phyloP scores from a whole-genome alignment of 495 filamentous ascomycete species.

The Talaromyces ruber region DNA sequence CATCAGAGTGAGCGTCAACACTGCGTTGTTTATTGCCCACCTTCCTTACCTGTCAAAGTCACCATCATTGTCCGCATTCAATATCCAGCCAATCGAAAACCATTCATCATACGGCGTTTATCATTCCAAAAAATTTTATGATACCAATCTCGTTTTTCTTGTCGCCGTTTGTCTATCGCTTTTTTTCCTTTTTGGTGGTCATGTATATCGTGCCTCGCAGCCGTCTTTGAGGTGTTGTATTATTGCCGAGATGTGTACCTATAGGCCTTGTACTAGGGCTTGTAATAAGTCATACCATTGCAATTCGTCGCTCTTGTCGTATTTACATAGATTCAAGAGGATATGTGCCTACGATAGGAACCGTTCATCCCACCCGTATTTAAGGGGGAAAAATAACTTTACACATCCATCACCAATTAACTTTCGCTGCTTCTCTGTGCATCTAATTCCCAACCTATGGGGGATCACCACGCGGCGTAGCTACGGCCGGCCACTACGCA shows the following conservation, averaged over 20 bases:
- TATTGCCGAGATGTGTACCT: neutral
- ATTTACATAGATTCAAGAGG: too few species aligned
- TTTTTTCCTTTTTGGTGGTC: neutral
- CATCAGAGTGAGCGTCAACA: neutral
- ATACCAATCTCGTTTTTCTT: neutral
- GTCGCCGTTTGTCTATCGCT: neutral
- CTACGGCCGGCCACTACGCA: too few species aligned
- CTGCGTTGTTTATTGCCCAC: neutral
- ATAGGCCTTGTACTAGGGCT: neutral
- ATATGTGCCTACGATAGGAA: too few species aligned
- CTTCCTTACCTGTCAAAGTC: neutral
- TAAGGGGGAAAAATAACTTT: too few species aligned
- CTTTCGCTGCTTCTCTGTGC: too few species aligned
- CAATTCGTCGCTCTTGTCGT: too few species aligned
- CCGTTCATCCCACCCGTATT: too few species aligned
- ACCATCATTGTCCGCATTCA: neutral
- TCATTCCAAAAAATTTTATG: neutral
- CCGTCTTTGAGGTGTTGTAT: neutral
- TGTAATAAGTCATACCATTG: neutral
- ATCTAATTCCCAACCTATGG: too few species aligned
- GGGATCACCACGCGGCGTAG: too few species aligned
- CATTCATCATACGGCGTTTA: neutral
- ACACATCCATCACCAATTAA: too few species aligned
- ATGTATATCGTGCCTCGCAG: neutral
- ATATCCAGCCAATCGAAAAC: neutral